Conservation (phyloP, 345 rosid genomes). For the Brassica incana region DNA sequence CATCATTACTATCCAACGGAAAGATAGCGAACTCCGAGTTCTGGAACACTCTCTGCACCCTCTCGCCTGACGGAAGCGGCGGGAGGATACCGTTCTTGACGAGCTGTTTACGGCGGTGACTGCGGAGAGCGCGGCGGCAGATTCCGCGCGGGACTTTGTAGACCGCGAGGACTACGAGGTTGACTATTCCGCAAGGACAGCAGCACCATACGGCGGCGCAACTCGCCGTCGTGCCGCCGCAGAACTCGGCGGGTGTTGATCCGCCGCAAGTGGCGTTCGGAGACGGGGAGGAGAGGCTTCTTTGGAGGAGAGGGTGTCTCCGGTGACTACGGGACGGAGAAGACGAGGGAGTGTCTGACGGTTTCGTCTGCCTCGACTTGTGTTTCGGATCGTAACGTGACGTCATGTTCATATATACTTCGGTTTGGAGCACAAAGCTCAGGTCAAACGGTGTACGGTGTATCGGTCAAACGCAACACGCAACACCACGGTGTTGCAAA, state of each 20-base stretch:
- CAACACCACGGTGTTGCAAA: not conserved
- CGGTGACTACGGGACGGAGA: constrained; percentile 38
- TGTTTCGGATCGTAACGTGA: constrained; percentile 35
- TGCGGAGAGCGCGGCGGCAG: constrained; percentile 49
- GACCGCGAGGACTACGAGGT: constrained; percentile 53
- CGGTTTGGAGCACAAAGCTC: not conserved
- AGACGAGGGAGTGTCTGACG: constrained; percentile 34
- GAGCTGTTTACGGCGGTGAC: constrained; percentile 40
- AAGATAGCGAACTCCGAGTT: constrained; percentile 40
- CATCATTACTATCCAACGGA: constrained; percentile 35
- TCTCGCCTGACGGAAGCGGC: constrained; percentile 17
- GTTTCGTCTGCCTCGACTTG: constrained; percentile 30
- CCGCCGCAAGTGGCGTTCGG: constrained; percentile 27
- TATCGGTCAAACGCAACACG: no score
- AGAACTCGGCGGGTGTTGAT: constrained; percentile 38
- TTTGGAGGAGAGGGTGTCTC: constrained; percentile 37
- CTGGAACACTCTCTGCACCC: constrained; percentile 37
- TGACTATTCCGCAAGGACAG: constrained; percentile 59
- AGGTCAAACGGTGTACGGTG: not conserved
- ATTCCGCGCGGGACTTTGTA: constrained; percentile 61
- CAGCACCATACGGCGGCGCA: constrained; percentile 78
- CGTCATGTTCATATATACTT: constrained; percentile 20
- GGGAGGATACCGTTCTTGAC: constrained; percentile 43
- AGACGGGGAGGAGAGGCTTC: constrained; percentile 27
- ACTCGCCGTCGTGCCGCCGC: constrained; percentile 68